Evolutionary conservation across 1,139 yeast genomes (phyloP).

Genomic region (Geotrichum reessii): DNA sequence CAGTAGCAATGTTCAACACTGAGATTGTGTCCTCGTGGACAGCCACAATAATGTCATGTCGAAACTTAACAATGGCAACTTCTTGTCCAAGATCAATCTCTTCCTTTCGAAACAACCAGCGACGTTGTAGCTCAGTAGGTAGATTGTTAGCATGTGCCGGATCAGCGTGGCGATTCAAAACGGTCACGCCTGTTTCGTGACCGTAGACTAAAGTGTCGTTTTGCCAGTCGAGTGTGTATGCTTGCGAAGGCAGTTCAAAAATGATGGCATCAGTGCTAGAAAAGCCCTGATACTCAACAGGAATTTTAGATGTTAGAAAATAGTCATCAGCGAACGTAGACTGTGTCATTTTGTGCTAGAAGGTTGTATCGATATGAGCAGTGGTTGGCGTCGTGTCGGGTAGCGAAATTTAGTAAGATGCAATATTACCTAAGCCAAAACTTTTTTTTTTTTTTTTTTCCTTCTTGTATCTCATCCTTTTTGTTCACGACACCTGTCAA

Average conservation of each 20-base stretch:
- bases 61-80: slow-evolving; percentile 22
- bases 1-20: slow-evolving; percentile 16
- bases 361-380: neutral
- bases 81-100: slow-evolving; percentile 25
- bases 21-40: slow-evolving; percentile 28
- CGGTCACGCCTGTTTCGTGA: slow-evolving; percentile 27
- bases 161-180: slow-evolving; percentile 17
- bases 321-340: slow-evolving; percentile 4
- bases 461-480: neutral
- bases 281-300: slow-evolving; percentile 11
- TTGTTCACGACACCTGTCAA: neutral
- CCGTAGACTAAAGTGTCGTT: slow-evolving; percentile 27
- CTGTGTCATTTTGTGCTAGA: slow-evolving; percentile 1
- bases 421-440: neutral
- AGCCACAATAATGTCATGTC: slow-evolving; percentile 24
- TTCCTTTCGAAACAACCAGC: slow-evolving; percentile 20
- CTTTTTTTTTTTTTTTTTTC: neutral
- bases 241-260: slow-evolving; percentile 22
- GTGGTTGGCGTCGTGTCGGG: slow-evolving; percentile 1
- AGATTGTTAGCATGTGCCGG: slow-evolving; percentile 6
- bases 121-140: slow-evolving; percentile 20
- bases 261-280: slow-evolving; percentile 8
- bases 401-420: neutral
- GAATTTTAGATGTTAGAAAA: slow-evolving; percentile 6
- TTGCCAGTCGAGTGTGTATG: slow-evolving; percentile 26